A percentile compares a stretch with the other conserved stretches of the same genome.
Evolutionary conservation across 108 stramenopile species (phyloP).

Genomic region (Cyclotella distinguenda): DNA sequence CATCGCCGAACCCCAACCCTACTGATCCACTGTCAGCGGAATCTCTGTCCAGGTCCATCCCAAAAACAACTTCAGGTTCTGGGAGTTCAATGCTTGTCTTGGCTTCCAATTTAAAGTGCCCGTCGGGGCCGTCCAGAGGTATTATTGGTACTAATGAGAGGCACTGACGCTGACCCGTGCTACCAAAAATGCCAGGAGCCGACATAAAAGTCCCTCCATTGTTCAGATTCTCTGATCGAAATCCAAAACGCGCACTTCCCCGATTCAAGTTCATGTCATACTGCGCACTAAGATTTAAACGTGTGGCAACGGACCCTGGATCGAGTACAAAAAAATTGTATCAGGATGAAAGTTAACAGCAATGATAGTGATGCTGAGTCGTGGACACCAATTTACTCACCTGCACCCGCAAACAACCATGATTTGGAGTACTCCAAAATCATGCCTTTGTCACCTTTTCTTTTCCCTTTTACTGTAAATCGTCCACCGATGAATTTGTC

Average conservation of each 20-base stretch:
- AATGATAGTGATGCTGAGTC: neutral
- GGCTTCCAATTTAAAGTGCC: conserved; percentile 35
- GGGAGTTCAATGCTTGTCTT: conserved; percentile 43
- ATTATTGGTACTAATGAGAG: conserved; percentile 36
- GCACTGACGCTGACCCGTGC: conserved; percentile 11
- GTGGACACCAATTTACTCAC: conserved; percentile 10
- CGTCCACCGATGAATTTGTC: conserved; percentile 36
- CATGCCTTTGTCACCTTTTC: conserved; percentile 12
- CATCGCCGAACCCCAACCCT: conserved; percentile 36
- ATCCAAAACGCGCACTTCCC: conserved; percentile 38
- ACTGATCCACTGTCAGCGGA: conserved; percentile 15
- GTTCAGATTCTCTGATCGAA: conserved; percentile 33
- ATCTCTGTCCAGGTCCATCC: conserved; percentile 24
- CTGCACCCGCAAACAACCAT: conserved; percentile 37
- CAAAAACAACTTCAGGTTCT: conserved; percentile 43
- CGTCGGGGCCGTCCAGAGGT: conserved; percentile 33
- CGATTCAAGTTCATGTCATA: conserved; percentile 18
- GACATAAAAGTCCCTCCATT: conserved; percentile 4
- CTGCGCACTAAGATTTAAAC: conserved; percentile 38
- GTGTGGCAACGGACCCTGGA: conserved; percentile 26
- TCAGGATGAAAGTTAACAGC: neutral
- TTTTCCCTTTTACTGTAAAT: conserved; percentile 28
- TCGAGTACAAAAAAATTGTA: neutral
- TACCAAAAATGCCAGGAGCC: conserved; percentile 11
- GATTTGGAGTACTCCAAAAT: conserved; percentile 44